A percentile compares a stretch with the other conserved stretches of the same genome.
Conservation (phyloP, 305 asterid species). For the Solanum chacoense region DNA sequence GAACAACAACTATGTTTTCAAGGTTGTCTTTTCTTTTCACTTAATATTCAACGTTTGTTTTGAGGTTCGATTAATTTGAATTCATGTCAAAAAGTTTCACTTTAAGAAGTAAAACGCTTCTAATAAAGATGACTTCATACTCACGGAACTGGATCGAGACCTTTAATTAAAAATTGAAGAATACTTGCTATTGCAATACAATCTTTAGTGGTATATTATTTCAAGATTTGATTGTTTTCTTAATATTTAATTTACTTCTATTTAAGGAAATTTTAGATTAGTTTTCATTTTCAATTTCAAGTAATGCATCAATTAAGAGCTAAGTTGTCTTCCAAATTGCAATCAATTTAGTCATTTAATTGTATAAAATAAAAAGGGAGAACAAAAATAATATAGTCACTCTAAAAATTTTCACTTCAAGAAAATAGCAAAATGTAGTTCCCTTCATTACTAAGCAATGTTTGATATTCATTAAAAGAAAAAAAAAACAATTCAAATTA, state of each 20-base stretch:
- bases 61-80: rapidly evolving
- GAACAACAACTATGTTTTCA: not conserved
- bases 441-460: not conserved
- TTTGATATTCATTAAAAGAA: not conserved
- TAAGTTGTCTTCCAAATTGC: not conserved
- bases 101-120: rapidly evolving
- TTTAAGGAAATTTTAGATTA: not conserved
- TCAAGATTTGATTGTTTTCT: not conserved
- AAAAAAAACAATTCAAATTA: not conserved
- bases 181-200: not conserved
- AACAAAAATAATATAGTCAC: not conserved
- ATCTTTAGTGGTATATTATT: not conserved
- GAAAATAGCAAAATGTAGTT: not conserved
- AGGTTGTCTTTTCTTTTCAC: not conserved
- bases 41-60: not conserved
- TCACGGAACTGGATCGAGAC: not conserved
- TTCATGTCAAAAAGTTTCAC: rapidly evolving
- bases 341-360: not conserved
- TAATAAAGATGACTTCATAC: not conserved
- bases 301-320: not conserved
- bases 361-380: not conserved
- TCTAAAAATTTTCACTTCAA: not conserved
- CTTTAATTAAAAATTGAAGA: not conserved
- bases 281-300: not conserved
- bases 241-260: not conserved